Evolutionary conservation across 2,329 filamentous ascomycete genomes (phyloP), one percentile per base, ranked within the genome.

Genomic region (Ophiocordyceps camponoti-leonardi): DNA sequence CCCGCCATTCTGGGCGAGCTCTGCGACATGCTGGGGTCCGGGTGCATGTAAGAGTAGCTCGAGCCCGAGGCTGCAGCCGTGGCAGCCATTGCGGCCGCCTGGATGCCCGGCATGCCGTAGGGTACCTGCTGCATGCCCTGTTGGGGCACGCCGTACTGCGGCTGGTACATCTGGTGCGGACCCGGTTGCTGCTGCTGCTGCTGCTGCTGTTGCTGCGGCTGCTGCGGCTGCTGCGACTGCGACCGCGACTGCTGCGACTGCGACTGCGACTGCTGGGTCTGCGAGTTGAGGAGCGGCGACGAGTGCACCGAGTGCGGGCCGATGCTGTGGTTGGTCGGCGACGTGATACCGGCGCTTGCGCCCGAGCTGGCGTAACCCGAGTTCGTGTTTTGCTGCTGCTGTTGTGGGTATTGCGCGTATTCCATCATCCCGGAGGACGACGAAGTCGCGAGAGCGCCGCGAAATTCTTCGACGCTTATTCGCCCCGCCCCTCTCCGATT

Each of bases 31-130:
- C 72, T 79, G 19, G 76, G 72, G 56, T 88, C 83, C 46, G 83
- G 78, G 44, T 80, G 67, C 65, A 87, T 77, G 52, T 82, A 80
- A 49, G 83, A 81, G 53, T 83, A 83, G 50, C 69, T 77, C 49
- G 86, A 82, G 39, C 90, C 88, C 6, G 87, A 88, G 12, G 90
- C 90, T 1, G 90, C 88, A 18, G 90, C 90, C 1, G 88, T 94
- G 20, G 83, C 77, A 41, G 83, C 88, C 85, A 94, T 92, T 48
- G 88, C 88, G 44, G 90, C 88, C 14, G 87, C 87, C 62, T 94
- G 86, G 42, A 87, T 86, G 19, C 82, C 77, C 31, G 82, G 81
- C 64, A 90, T 86, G 47, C 75, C 81, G 67, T 94, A 94, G 19
- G 59, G 55, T 30, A 64, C 60, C 47, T 57, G 58, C 67, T 84